phyloP scores from a whole-genome alignment of 306 rosid genomes.

The Dryas drummondii region DNA sequence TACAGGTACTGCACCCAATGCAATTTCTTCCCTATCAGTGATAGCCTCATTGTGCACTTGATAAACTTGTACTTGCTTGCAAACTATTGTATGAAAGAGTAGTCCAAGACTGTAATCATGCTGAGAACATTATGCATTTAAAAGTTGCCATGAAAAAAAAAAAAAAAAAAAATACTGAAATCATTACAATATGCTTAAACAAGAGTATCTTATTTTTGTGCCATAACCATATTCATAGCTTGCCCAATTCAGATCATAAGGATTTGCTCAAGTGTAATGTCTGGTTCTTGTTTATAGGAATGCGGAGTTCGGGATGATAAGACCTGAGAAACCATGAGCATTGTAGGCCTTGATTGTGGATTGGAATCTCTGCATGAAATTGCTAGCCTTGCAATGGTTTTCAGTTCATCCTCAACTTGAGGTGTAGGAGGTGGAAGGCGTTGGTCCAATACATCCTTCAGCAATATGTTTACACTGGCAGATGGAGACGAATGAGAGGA shows the following conservation, averaged over 20 bases:
- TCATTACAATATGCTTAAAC: background rate
- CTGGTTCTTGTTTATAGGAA: background rate
- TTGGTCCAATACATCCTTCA: conserved; percentile 18
- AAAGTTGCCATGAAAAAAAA: no score
- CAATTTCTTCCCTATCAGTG: no score
- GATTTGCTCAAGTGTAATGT: conserved; percentile 11
- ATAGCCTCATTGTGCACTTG: no score
- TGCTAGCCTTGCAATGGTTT: conserved; percentile 8
- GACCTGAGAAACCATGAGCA: conserved; percentile 9
- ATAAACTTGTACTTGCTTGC: background rate
- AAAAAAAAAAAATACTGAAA: no score
- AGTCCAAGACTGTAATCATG: background rate
- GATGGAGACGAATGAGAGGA: conserved; percentile 2
- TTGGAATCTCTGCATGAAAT: background rate
- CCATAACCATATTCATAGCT: background rate
- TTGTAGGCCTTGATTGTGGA: conserved; percentile 27
- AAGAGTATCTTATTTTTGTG: background rate
- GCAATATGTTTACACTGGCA: background rate
- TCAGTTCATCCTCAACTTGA: conserved; percentile 3
- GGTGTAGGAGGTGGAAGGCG: conserved; percentile 17
- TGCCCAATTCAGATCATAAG: background rate
- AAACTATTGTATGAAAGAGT: background rate
- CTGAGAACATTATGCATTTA: background rate
- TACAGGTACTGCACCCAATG: no score
- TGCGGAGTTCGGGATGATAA: background rate